Evolutionary conservation across 225 moss, liverwort and hornwort species (phyloP), one percentile per base, ranked within the genome.

Genomic region (Pseudoscleropodium purum): DNA sequence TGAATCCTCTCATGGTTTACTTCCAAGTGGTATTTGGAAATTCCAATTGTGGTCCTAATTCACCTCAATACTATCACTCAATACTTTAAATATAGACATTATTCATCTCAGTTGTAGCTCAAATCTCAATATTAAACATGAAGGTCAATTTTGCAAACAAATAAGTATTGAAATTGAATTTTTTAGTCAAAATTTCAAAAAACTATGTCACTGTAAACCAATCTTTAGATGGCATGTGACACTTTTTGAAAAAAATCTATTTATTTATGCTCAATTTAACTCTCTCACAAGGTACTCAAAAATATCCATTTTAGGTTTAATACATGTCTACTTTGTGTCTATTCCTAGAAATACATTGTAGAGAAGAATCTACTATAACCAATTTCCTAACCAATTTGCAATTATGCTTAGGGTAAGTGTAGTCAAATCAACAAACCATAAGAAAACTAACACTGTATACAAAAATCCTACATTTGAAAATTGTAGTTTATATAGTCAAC

Each of bases 1-100:
- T 0, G 0, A 0, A 14, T 39, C 14, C 0, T 15, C 7, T 24
- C 6, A 24, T 0, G 0, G 0, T 43, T 43, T 43, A 27, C 6
- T 15, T 45, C 45, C 2, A 45, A 10, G 45, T 15, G 43, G 18
- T 29, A 18, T 1, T 0, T 4, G 18, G 3, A 45, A 74, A 1
- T 74, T 45, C 11, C 2, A 45, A 43, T 27, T 29, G 29, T 43
- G 3, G 27, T 27, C 10, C 8, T 43, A 73, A 27, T 1, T 10
- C 3, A 72, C 2, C 7, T 8, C 7, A 41, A 15, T 39, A 39
- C 2, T 39, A 6, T 68, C 7, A 36, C 5, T 1, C 2, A 39
- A 72, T 8, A 41, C 41, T 41, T 73, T 27, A 3, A 73, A 27
- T 43, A 17, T 41, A 9, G 3, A 15, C 41, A 72, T 41, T 26